Evolutionary conservation across 768 basidiomycete genomes (phyloP).

Genomic region (Collybia mongolica): DNA sequence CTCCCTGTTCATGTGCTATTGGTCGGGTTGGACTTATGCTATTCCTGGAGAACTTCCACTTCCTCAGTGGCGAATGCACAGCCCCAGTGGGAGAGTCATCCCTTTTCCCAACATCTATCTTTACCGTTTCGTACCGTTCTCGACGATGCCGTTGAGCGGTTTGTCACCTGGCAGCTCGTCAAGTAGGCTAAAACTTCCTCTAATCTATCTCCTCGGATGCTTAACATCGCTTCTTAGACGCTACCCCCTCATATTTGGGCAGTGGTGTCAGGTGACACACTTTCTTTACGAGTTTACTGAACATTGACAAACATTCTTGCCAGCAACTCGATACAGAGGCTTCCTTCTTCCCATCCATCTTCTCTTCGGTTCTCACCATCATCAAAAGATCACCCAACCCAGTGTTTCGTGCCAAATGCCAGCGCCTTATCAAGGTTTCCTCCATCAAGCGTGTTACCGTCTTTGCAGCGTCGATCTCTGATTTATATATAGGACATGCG

Average conservation of each 20-base stretch:
- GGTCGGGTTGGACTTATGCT: constrained; percentile 32
- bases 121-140: constrained; percentile 54
- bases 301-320: neutral
- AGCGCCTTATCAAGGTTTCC: constrained; percentile 46
- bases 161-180: constrained; percentile 57
- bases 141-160: constrained; percentile 50
- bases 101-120: constrained; percentile 55
- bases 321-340: constrained; percentile 62
- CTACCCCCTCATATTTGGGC: constrained; percentile 77
- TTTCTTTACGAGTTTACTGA: constrained; percentile 3
- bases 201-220: constrained; percentile 3
- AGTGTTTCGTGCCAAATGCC: constrained; percentile 43
- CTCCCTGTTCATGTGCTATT: constrained; percentile 39
- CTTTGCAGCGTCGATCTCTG: neutral
- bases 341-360: constrained; percentile 45
- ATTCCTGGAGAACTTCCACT: constrained; percentile 27
- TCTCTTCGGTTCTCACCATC: constrained; percentile 49
- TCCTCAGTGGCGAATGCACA: constrained; percentile 7
- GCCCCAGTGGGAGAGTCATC: constrained; percentile 26
- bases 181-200: constrained; percentile 36
- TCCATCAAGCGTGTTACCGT: neutral
- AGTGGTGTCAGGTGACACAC: constrained; percentile 53
- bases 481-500: constrained; percentile 22
- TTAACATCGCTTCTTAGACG: constrained; percentile 39
- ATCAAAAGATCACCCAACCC: constrained; percentile 49